Conservation (phyloP, 805 yeast genomes). For the Zygosaccharomyces bailii region DNA sequence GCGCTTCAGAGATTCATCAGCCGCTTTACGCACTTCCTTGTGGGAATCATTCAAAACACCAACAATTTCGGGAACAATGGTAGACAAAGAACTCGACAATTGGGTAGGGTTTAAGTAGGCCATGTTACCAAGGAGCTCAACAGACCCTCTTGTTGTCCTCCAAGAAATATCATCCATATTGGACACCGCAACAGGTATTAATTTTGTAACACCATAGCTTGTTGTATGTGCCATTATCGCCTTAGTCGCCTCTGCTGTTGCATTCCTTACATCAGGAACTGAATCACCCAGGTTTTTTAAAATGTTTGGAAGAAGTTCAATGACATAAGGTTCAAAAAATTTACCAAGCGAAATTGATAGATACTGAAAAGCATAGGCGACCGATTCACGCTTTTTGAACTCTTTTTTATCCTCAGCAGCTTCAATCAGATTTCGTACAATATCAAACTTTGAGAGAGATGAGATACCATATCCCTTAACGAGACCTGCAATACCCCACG, state of each 20-base stretch:
- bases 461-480: slow-evolving; percentile 86
- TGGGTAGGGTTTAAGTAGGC: slow-evolving; percentile 96
- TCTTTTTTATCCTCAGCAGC: slow-evolving; percentile 87
- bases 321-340: slow-evolving; percentile 88
- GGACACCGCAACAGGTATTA: slow-evolving; percentile 86
- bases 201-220: slow-evolving; percentile 82
- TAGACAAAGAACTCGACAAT: slow-evolving; percentile 80
- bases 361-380: slow-evolving; percentile 80
- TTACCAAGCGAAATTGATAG: slow-evolving; percentile 72
- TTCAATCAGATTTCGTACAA: slow-evolving; percentile 68
- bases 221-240: slow-evolving; percentile 88
- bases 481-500: slow-evolving; percentile 92
- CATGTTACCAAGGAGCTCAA: slow-evolving; percentile 94
- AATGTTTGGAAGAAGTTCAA: slow-evolving; percentile 80
- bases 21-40: slow-evolving; percentile 94
- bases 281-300: slow-evolving; percentile 82
- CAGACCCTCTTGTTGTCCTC: slow-evolving; percentile 97
- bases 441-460: slow-evolving; percentile 69
- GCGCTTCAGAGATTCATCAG: slow-evolving; percentile 79
- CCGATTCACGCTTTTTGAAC: slow-evolving; percentile 75
- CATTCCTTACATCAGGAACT: slow-evolving; percentile 78
- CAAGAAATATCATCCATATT: slow-evolving; percentile 87
- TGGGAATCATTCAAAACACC: slow-evolving; percentile 93
- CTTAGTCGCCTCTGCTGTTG: slow-evolving; percentile 83
- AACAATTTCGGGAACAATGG: slow-evolving; percentile 93